A percentile compares a stretch with the other conserved stretches of the same genome.
Evolutionary conservation across 208 protist genomes (phyloP).

Genomic region (Leishmania mexicana): DNA sequence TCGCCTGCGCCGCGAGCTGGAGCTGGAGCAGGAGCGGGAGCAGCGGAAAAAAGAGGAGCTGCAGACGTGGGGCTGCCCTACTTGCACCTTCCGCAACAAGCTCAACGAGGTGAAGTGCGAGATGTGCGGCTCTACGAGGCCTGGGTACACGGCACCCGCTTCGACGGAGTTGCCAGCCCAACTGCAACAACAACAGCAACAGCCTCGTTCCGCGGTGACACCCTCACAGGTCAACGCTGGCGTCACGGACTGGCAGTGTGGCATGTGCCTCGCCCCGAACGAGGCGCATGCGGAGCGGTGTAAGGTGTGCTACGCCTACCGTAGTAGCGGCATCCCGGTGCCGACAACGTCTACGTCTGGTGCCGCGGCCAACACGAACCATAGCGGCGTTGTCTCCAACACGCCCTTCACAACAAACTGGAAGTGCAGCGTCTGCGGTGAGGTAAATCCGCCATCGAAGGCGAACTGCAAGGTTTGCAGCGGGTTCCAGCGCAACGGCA

Average conservation of each 20-base stretch:
- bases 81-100: conserved; percentile 81
- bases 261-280: conserved; percentile 67
- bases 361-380: not conserved
- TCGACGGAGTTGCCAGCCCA: not conserved
- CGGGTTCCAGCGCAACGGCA: conserved; percentile 74
- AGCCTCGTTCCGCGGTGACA: conserved; percentile 2
- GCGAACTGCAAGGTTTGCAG: conserved; percentile 62
- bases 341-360: conserved; percentile 14
- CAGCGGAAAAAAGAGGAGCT: conserved; percentile 61
- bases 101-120: conserved; percentile 50
- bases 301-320: conserved; percentile 58
- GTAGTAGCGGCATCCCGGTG: conserved; percentile 44
- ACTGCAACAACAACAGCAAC: not conserved
- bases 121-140: conserved; percentile 65
- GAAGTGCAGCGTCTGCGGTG: conserved; percentile 68
- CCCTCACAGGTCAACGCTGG: conserved; percentile 9
- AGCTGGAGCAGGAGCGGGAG: conserved; percentile 77
- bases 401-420: conserved; percentile 38
- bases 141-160: conserved; percentile 38
- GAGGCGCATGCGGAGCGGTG: conserved; percentile 47
- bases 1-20: conserved; percentile 76
- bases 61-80: conserved; percentile 75
- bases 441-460: conserved; percentile 41
- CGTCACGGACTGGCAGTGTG: conserved; percentile 70
- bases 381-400: conserved; percentile 4